These are phyloP conservation scores for Debaryomyces castellii DNA, from an alignment of 805 yeast species.

Conservation along the genomic window DNA sequence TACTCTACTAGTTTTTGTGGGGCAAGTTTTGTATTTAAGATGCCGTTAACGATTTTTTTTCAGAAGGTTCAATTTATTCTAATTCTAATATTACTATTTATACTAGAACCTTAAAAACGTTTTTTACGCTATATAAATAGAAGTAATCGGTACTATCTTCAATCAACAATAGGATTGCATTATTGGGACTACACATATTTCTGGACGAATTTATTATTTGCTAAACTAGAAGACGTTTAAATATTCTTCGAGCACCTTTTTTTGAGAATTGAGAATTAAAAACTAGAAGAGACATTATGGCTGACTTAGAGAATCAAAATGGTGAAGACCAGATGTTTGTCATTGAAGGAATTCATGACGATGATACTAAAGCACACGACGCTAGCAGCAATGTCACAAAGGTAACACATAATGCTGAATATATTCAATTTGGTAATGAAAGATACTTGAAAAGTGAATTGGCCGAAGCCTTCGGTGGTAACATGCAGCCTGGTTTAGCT, in stretches of 20 bases:
- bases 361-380: neutral
- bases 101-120: neutral
- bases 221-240: neutral
- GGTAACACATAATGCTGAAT: conserved; percentile 53
- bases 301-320: conserved; percentile 36
- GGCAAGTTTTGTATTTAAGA: neutral
- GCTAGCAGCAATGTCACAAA: conserved; percentile 22
- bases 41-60: neutral
- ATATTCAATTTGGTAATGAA: conserved; percentile 69
- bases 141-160: too few relatives aligned
- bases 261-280: neutral
- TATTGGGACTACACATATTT: too few relatives aligned
- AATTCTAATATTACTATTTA: neutral
- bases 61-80: neutral
- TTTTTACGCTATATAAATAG: neutral
- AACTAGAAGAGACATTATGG: conserved; percentile 10
- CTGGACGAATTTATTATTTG: too few relatives aligned
- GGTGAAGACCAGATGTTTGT: conserved; percentile 29
- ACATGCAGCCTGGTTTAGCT: conserved; percentile 62
- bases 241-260: too few relatives aligned
- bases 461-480: conserved; percentile 77
- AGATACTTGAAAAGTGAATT: conserved; percentile 64
- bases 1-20: neutral
- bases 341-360: conserved; percentile 11
- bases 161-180: too few relatives aligned